phyloP scores from a whole-genome alignment of 1,284 basidiomycete species.

The Rhodotorula sp. region DNA sequence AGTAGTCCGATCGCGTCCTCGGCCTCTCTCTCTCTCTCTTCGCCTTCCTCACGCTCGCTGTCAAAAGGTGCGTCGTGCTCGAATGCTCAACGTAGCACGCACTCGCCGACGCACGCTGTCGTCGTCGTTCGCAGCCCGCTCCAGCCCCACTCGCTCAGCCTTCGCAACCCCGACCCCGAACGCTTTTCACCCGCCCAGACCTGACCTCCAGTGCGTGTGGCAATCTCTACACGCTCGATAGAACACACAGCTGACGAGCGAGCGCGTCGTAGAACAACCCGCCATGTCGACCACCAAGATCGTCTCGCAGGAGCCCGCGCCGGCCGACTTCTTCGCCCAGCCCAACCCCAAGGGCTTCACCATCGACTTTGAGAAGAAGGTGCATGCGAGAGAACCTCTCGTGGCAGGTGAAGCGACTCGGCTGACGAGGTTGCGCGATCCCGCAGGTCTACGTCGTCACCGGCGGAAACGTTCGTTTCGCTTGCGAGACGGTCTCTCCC shows the following conservation, averaged over 20 bases:
- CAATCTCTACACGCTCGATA: neutral
- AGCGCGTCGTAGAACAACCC: neutral
- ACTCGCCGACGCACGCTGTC: too few species aligned
- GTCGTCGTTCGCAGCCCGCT: too few species aligned
- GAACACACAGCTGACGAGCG: too few species aligned
- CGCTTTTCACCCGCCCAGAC: neutral
- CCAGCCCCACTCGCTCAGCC: neutral
- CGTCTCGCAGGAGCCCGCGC: conserved; percentile 15
- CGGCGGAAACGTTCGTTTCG: conserved; percentile 14
- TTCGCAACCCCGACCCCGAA: neutral
- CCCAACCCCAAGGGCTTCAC: conserved; percentile 23
- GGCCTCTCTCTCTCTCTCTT: too few species aligned
- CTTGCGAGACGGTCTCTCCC: neutral
- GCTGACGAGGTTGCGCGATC: neutral
- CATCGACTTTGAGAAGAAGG: conserved; percentile 33
- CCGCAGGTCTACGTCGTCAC: conserved; percentile 28
- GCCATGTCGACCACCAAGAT: conserved; percentile 32
- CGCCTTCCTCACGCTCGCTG: too few species aligned
- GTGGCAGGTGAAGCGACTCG: neutral
- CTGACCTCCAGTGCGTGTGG: neutral
- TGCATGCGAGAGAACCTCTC: too few species aligned
- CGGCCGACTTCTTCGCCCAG: conserved; percentile 26
- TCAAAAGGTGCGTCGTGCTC: too few species aligned
- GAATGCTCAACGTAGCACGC: too few species aligned
- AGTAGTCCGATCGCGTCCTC: too few species aligned